A percentile compares a stretch with the other conserved stretches of the same genome.
Evolutionary conservation across 2,329 filamentous ascomycete genomes (phyloP).

Genomic region (Paraconiothyrium brasiliense): DNA sequence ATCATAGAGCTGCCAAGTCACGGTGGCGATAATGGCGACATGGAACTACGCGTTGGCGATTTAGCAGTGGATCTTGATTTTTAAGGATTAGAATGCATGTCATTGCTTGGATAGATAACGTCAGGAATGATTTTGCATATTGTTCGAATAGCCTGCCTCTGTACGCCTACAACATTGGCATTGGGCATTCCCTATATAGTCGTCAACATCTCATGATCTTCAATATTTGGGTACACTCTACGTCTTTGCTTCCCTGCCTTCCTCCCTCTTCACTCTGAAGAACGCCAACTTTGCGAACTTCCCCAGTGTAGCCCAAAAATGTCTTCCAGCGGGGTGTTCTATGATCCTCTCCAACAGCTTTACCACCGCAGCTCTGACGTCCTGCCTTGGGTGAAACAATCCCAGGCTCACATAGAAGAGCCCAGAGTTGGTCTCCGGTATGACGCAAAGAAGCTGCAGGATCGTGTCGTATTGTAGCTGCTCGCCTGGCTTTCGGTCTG

Average conservation of each 20-base stretch:
- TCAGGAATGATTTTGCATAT: background rate
- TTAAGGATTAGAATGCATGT: too few species aligned
- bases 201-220: background rate
- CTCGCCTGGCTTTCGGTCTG: constrained; percentile 32
- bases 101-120: too few species aligned
- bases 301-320: constrained; percentile 90
- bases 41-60: background rate
- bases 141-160: background rate
- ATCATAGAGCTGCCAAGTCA: background rate
- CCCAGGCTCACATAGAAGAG: constrained; percentile 92
- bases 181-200: background rate
- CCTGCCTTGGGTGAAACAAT: constrained; percentile 85
- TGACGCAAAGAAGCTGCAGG: constrained; percentile 75
- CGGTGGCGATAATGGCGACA: background rate
- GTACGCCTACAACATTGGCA: background rate
- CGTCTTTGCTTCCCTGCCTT: constrained; percentile 22
- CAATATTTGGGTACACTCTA: background rate
- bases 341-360: constrained; percentile 83
- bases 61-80: background rate
- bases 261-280: constrained; percentile 77
- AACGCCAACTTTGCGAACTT: constrained; percentile 89
- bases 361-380: constrained; percentile 80
- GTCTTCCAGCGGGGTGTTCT: constrained; percentile 87
- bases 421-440: constrained; percentile 85
- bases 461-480: constrained; percentile 52